Evolutionary conservation across 768 basidiomycete species (phyloP).

Genomic region (Paxillus rubicundulus): DNA sequence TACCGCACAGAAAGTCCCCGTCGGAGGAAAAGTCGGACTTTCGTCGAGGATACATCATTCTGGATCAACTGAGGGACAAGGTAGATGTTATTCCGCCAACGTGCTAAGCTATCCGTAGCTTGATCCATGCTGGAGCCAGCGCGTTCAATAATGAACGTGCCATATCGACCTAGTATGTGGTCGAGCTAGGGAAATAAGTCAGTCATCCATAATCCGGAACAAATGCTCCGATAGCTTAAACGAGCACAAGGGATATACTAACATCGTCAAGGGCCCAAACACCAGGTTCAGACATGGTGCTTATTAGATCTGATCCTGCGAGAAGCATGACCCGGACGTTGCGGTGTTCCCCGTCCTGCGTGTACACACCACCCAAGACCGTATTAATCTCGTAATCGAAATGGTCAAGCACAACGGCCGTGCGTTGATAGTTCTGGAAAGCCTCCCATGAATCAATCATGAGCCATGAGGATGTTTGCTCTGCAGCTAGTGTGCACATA

Average conservation of each 20-base stretch:
- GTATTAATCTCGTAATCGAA: slow-evolving; percentile 94
- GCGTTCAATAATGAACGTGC: slow-evolving; percentile 92
- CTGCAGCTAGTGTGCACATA: slow-evolving; percentile 87
- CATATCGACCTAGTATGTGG: slow-evolving; percentile 93
- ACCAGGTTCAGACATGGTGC: slow-evolving; percentile 97
- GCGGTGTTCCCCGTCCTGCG: slow-evolving; percentile 71
- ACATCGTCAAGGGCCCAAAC: slow-evolving; percentile 97
- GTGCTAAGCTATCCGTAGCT: slow-evolving; percentile 70
- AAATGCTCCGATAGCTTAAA: slow-evolving; percentile 1
- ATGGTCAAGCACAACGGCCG: slow-evolving; percentile 95
- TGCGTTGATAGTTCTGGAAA: slow-evolving; percentile 90
- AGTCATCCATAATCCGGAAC: slow-evolving; percentile 12
- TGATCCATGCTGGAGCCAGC: slow-evolving; percentile 91
- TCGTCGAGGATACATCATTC: slow-evolving; percentile 96
- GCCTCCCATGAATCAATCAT: slow-evolving; percentile 99
- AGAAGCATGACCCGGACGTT: slow-evolving; percentile 87
- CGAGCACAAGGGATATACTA: slow-evolving; percentile 34
- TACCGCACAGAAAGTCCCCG: slow-evolving; percentile 84
- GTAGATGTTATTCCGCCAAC: slow-evolving; percentile 82
- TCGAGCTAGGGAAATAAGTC: slow-evolving; percentile 62
- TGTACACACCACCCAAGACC: slow-evolving; percentile 72
- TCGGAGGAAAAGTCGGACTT: slow-evolving; percentile 78
- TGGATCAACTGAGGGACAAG: slow-evolving; percentile 93
- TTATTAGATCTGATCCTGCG: slow-evolving; percentile 96
- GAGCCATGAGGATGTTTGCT: slow-evolving; percentile 89